Evolutionary conservation across 805 yeast species (phyloP).

Genomic region (Saccharomyces paradoxus): DNA sequence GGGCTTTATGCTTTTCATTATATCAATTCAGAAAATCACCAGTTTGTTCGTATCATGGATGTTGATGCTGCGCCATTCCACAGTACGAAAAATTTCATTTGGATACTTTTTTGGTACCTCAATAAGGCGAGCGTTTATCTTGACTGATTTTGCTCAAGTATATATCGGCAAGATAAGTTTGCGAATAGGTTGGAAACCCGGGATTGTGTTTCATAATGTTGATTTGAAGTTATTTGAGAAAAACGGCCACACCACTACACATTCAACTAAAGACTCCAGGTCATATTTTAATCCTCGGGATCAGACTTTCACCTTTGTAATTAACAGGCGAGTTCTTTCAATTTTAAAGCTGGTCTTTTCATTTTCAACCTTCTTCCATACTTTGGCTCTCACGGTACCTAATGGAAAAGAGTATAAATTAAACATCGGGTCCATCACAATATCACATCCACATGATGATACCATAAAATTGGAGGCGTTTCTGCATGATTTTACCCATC

Average conservation of each 20-base stretch:
- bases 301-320: conserved; percentile 7
- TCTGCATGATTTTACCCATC: conserved; percentile 12
- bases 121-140: conserved; percentile 7
- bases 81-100: conserved; percentile 10
- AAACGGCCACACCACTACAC: not conserved
- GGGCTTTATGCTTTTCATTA: not conserved
- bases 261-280: not conserved
- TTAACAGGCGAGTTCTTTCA: conserved; percentile 5
- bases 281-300: not conserved
- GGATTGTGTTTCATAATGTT: conserved; percentile 14
- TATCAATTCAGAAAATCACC: not conserved
- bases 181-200: conserved; percentile 15
- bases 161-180: conserved; percentile 13
- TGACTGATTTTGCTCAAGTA: conserved; percentile 8
- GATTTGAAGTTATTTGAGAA: conserved; percentile 3
- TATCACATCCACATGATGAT: conserved; percentile 10
- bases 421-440: conserved; percentile 14
- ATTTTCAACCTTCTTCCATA: conserved; percentile 9
- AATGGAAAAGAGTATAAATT: conserved; percentile 6
- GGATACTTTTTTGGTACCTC: conserved; percentile 15
- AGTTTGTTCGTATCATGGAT: conserved; percentile 1
- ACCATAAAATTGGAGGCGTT: conserved; percentile 14
- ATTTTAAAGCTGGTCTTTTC: conserved; percentile 12
- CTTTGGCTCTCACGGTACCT: conserved; percentile 5
- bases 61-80: not conserved